Conservation (phyloP, 2,329 filamentous ascomycete genomes). For the Colletotrichum godetiae region DNA sequence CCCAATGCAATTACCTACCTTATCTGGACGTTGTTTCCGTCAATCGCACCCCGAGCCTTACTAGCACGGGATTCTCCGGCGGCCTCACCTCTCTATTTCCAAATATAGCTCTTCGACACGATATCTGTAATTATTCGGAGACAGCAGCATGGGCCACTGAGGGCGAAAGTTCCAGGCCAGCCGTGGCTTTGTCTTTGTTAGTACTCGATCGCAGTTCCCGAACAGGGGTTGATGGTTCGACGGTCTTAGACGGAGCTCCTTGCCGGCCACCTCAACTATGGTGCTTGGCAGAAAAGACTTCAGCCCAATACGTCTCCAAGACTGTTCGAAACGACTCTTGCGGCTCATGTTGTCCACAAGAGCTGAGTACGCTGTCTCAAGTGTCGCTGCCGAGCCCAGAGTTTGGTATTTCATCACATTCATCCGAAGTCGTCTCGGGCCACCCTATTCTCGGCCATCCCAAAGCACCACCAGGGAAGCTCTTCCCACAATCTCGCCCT, state of each 20-base stretch:
- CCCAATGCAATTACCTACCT: not conserved
- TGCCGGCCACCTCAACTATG: not conserved
- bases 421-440: slow-evolving; percentile 18
- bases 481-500: not conserved
- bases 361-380: slow-evolving; percentile 11
- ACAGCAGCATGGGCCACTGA: not conserved
- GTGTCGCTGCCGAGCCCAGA: slow-evolving; percentile 1
- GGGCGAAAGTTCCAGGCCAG: not conserved
- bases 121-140: not conserved
- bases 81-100: not conserved
- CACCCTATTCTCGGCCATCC: slow-evolving; percentile 5
- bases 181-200: not conserved
- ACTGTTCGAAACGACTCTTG: slow-evolving; percentile 21
- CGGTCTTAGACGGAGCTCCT: not conserved
- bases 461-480: not conserved
- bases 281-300: not conserved
- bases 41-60: not conserved
- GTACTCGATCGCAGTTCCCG: not conserved
- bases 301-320: not conserved
- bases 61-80: not conserved
- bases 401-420: not conserved
- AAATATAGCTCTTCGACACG: not conserved
- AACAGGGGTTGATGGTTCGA: not conserved
- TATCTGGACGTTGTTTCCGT: not conserved
- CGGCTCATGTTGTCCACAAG: not conserved